Base-by-base conservation (phyloP, 345 rosid genomes). In the Cardamine resedifolia region DNA sequence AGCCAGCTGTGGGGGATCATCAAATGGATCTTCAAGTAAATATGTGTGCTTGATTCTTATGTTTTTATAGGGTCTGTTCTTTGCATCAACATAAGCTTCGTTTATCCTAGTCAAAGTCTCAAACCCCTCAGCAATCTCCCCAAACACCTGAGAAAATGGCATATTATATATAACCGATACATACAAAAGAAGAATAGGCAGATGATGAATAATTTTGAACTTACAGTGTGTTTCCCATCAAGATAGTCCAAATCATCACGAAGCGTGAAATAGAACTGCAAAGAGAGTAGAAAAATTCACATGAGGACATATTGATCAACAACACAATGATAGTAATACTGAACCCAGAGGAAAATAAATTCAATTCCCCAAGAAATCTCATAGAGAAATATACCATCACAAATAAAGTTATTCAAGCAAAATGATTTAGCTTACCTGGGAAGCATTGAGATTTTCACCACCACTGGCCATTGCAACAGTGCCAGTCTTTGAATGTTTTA, bases 391-490 rank as follows among this genome's bases (percentile, higher is more conserved):
- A 9, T 33, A 47, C 2, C 11, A 28, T 16, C 19, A n/a, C 6
- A 68, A 72, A 19, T 21, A 60, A 60, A 45, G 44, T 12, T 34
- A 38, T 18, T 56, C 14, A 34, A 63, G 12, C 4, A 67, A 65
- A 28, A 66, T 36, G 50, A 72, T 19, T 45, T 3, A 10, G 28
- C 12, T 68, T 34, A 89, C 99, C 94, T 91, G 99, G 8, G 98
- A 95, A 85, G 99, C 96, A 86, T 95, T 91, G 44, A 95, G 86
- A 83, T 91, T 91, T 78, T 90, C 94, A 38, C 99, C 98, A 68
- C 87, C 97, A 72, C 97, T 91, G 60, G 98, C 96, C 99, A 95
- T 95, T 38, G 98, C 92, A 80, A 91, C 80, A 41, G 96, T 86
- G 49, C 98, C 99, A 0, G 80, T 88, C 85, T 86, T 90, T 11